Percentiles rank a stretch among this genome's conserved stretches.
Conservation (phyloP, 2,329 filamentous ascomycete genomes). For the Colletotrichum sp. region DNA sequence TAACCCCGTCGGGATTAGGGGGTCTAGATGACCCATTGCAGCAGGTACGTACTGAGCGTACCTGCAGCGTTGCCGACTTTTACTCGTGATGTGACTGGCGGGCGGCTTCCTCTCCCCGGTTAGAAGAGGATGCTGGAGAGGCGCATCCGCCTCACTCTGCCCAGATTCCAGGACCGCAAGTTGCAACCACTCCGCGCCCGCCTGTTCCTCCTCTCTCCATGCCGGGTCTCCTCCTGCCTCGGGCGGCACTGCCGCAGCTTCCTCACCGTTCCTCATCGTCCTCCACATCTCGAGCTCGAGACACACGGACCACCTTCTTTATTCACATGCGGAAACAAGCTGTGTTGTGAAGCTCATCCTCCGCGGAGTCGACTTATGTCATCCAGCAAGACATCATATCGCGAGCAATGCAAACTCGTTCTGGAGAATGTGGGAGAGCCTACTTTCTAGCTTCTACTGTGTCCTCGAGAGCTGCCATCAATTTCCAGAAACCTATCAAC, state of each 20-base stretch:
- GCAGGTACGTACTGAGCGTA: conserved; percentile 8
- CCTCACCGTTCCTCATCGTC: neutral
- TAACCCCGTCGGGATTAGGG: conserved; percentile 1
- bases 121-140: neutral
- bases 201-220: neutral
- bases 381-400: neutral
- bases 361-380: neutral
- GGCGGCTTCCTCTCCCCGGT: neutral
- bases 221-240: neutral
- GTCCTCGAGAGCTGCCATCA: neutral
- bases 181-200: neutral
- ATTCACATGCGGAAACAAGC: neutral
- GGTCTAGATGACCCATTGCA: neutral
- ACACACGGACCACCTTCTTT: conserved; percentile 5
- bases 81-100: conserved; percentile 10
- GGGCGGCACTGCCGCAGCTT: conserved; percentile 3
- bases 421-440: neutral
- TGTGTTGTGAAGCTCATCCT: neutral
- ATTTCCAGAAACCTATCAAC: neutral
- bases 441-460: neutral
- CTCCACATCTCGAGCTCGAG: conserved; percentile 4
- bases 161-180: neutral
- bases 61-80: conserved; percentile 17
- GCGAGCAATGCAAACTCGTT: neutral
- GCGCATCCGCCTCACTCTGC: conserved; percentile 15